Evolutionary conservation across 2,329 filamentous ascomycete species (phyloP), one percentile per base, ranked within the genome.

Genomic region (Grosmannia clavigera): DNA sequence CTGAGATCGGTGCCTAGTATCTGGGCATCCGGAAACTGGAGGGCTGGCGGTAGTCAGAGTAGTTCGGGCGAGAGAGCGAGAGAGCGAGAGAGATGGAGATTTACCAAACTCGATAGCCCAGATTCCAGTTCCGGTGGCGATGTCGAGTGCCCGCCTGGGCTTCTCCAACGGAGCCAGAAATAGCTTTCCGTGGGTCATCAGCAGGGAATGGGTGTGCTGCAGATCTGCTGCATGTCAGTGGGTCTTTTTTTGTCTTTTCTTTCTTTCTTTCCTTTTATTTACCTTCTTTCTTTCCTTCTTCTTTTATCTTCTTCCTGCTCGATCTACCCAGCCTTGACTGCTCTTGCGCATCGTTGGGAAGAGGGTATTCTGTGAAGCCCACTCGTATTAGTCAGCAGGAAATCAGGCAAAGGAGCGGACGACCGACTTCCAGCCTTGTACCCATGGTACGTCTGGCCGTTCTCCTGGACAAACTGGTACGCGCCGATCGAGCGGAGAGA

Each of bases 1-100:
- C 83, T 86, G 5, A 88, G 74, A 66, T 88, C 85, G 6, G 81
- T 86, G 33, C 83, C 85, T 55, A 79, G 77, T 46, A 88, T 76
- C 62, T 78, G 71, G 11, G 84, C 74, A 43, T 65, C 58, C 7
- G 60, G 62, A 31, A 60, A 60, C 7, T 60, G 31, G 31, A 58
- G 52, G 56, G 60, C 60, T 61, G 27, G 5, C 6, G 29, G 22
- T 31, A 7, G 64, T 83, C 80, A 62, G 81, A 12, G 22, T 7
- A 38, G 35, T 10, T 6, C 35, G 35, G 11, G 35, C 3, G 35
- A 11, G 35, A 38, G 10, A 38, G 35, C 3, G 35, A 38, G 35
- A 38, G 35, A 7, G 35, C 12, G 35, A 38, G 35, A 7, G 35
- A 38, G 35, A 38, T 5, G 11, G 35, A 38, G 12, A 11, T 33